Evolutionary conservation across 75 land plant genomes (phyloP), one percentile per base, ranked within the genome.

Genomic region (Pseudotsuga menziesii): DNA sequence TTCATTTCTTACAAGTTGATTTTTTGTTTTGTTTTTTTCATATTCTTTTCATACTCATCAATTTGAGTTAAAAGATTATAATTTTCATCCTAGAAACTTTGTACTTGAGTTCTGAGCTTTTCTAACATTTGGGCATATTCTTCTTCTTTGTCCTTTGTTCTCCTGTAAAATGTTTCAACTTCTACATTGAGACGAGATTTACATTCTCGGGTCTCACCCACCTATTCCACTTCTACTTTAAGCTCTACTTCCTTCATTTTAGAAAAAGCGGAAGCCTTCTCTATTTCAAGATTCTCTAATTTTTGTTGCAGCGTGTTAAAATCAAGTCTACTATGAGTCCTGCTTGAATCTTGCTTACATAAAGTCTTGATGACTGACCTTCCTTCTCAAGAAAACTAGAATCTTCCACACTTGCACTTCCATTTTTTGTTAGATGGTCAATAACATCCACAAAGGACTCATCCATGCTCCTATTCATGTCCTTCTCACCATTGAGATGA

Each of bases 1-100:
- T 66, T 66, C 70, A 4, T 66, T 66, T 66, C 70, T 66, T 19
- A 17, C 70, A 4, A 66, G 70, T 41, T 66, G 70, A 66, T 36
- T 66, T 20, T 66, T 16, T 66, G 35, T 35, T 27, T 41, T 66
- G 26, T 29, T 41, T 29, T 66, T 6, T 12, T 29, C 35, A 15
- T 66, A 3, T 66, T 66, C 19, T 35, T 27, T 66, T 20, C 26
- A 66, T 66, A 29, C 70, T 66, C 41, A 17, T 66, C 70, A 35
- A 35, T 2, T 4, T 35, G 36, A 35, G 36, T 35, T 35, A 35
- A 35, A 35, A 35, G 36, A 35, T 35, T 35, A 35, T 35, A 4
- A 35, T 35, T 35, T 35, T 35, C 36, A 35, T 35, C 36, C 2
- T 35, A 2, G 36, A 35, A 4, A 35, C 36, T 35, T 35, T 35